Evolutionary conservation across 148 eudicot genomes (phyloP).

Genomic region (Tetragonia tetragonoides): DNA sequence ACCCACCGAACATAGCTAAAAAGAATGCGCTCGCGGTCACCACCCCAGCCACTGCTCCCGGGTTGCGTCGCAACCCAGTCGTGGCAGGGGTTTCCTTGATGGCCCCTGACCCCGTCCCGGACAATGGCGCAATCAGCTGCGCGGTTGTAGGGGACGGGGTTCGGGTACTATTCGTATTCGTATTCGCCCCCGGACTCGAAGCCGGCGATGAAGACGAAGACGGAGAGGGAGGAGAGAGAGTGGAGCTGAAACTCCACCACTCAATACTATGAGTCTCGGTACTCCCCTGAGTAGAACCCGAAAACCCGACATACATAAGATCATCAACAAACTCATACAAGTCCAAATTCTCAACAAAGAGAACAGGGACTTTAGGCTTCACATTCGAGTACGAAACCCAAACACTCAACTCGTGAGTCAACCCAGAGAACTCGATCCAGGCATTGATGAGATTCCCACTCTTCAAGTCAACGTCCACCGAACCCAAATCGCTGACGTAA

Average conservation of each 20-base stretch:
- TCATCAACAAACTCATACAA: conserved; percentile 45
- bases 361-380: conserved; percentile 56
- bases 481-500: conserved; percentile 49
- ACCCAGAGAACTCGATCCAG: conserved; percentile 75
- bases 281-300: conserved; percentile 90
- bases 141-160: neutral
- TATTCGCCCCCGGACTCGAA: conserved; percentile 33
- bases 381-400: conserved; percentile 71
- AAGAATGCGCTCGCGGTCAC: conserved; percentile 76
- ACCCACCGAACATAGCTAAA: conserved; percentile 48
- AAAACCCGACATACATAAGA: conserved; percentile 74
- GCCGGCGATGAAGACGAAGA: conserved; percentile 36
- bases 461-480: conserved; percentile 58
- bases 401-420: conserved; percentile 34
- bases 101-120: conserved; percentile 25
- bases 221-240: conserved; percentile 35
- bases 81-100: conserved; percentile 13
- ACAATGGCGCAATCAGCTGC: conserved; percentile 41
- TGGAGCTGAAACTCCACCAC: conserved; percentile 88
- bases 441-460: conserved; percentile 70
- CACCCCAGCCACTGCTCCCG: conserved; percentile 78
- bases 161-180: neutral
- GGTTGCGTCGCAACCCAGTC: conserved; percentile 28
- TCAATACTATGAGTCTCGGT: conserved; percentile 72
- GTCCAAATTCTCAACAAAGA: conserved; percentile 38